Conservation (phyloP, 179 eudicot species). For the Spergularia azorica region DNA sequence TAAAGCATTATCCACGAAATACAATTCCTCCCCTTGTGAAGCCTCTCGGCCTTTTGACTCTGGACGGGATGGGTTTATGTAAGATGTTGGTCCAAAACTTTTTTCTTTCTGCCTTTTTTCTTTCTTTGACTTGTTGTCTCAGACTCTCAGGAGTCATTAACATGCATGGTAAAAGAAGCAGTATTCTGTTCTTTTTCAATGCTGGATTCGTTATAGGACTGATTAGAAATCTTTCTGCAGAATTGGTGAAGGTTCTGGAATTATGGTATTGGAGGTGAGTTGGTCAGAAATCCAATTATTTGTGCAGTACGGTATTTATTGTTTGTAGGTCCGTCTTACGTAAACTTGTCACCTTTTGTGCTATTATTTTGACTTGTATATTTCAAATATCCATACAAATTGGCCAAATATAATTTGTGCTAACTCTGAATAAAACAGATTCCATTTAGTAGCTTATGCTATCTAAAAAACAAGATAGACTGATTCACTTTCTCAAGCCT, state of each 20-base stretch:
- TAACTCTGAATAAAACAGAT: background rate
- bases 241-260: conserved; percentile 94
- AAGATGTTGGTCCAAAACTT: conserved; percentile 36
- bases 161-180: background rate
- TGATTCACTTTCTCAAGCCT: conserved; percentile 1
- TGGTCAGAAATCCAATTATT: background rate
- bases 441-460: background rate
- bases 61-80: conserved; percentile 98
- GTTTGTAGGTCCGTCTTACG: background rate
- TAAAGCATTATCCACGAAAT: conserved; percentile 84
- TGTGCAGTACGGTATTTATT: background rate
- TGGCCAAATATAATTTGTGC: background rate
- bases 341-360: conserved; percentile 10
- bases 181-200: background rate
- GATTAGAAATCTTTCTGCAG: conserved; percentile 43
- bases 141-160: background rate
- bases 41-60: conserved; percentile 95
- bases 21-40: conserved; percentile 71
- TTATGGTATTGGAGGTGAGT: conserved; percentile 93
- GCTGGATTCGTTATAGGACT: conserved; percentile 10
- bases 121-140: conserved; percentile 8
- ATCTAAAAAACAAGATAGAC: background rate
- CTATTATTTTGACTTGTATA: conserved; percentile 6
- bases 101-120: background rate
- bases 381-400: conserved; percentile 5